phyloP scores from a whole-genome alignment of 1,284 basidiomycete genomes.

The Tilletia setariae region DNA sequence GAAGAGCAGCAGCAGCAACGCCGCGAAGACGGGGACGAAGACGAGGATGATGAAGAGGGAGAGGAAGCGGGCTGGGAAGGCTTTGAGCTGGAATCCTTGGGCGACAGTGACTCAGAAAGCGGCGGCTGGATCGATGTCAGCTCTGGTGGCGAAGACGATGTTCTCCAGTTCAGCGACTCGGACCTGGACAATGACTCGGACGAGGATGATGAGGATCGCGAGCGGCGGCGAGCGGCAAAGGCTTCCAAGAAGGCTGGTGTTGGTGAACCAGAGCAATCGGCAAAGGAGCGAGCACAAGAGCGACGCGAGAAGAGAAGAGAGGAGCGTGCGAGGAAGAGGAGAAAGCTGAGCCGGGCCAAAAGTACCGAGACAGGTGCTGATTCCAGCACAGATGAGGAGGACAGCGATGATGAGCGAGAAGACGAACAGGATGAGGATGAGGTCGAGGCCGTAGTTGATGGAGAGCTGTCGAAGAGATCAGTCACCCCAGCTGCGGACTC shows the following conservation, averaged over 20 bases:
- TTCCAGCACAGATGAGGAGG: constrained; percentile 41
- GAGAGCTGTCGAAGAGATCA: constrained; percentile 20
- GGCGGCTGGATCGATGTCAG: constrained; percentile 78
- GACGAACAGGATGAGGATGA: constrained; percentile 29
- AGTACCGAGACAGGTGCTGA: constrained; percentile 35
- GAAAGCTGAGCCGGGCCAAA: constrained; percentile 37
- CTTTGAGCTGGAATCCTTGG: constrained; percentile 80
- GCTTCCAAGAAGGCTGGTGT: constrained; percentile 22
- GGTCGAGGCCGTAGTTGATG: constrained; percentile 23
- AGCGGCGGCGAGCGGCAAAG: constrained; percentile 25
- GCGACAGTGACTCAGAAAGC: constrained; percentile 64
- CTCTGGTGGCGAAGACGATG: constrained; percentile 67
- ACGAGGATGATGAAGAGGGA: constrained; percentile 58
- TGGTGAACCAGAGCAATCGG: constrained; percentile 22
- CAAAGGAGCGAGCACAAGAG: constrained; percentile 22
- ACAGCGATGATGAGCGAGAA: constrained; percentile 38
- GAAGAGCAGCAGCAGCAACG: constrained; percentile 29
- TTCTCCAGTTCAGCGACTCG: constrained; percentile 58
- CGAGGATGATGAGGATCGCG: constrained; percentile 70
- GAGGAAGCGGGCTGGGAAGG: constrained; percentile 78
- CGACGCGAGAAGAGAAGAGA: constrained; percentile 28
- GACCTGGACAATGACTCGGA: constrained; percentile 53
- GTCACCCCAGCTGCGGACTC: constrained; percentile 12
- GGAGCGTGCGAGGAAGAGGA: constrained; percentile 36
- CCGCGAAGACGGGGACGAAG: constrained; percentile 22